Evolutionary conservation across 129 eudicot genomes (phyloP).

Genomic region (sunflower (Helianthus annuus)): DNA sequence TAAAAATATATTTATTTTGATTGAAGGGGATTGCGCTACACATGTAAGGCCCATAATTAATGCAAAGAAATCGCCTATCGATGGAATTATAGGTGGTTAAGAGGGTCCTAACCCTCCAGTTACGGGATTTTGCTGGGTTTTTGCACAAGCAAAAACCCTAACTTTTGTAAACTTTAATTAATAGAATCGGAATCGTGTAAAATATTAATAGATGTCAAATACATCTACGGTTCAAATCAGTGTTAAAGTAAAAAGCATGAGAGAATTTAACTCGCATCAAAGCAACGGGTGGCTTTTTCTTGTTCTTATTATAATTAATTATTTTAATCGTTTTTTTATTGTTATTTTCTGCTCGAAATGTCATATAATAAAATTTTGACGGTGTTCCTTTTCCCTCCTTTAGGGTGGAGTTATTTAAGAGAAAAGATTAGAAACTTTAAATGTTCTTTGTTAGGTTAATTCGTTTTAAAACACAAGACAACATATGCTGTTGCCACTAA

Average conservation of each 20-base stretch:
- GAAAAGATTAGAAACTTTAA: constrained; percentile 33
- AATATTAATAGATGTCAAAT: background rate
- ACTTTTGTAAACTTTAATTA: background rate
- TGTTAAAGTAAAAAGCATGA: background rate
- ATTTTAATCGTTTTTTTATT: background rate
- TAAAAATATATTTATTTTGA: no score
- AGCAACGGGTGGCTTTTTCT: background rate
- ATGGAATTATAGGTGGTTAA: no score
- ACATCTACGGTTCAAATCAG: background rate
- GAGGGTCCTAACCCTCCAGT: no score
- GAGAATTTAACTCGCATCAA: background rate
- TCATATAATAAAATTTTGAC: constrained; percentile 22
- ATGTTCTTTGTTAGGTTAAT: constrained; percentile 34
- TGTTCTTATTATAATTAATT: background rate
- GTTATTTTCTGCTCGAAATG: background rate
- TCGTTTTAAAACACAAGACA: constrained; percentile 22
- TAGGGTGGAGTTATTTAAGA: constrained; percentile 35
- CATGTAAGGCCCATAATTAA: no score
- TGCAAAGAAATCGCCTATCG: no score
- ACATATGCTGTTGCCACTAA: constrained; percentile 60
- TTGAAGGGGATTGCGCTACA: no score
- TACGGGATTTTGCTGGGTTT: no score
- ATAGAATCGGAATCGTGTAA: background rate
- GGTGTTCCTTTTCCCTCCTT: constrained; percentile 37
- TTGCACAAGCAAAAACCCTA: no score